Conservation (phyloP, 108 stramenopile species). For the Parietichytrium sp. region DNA sequence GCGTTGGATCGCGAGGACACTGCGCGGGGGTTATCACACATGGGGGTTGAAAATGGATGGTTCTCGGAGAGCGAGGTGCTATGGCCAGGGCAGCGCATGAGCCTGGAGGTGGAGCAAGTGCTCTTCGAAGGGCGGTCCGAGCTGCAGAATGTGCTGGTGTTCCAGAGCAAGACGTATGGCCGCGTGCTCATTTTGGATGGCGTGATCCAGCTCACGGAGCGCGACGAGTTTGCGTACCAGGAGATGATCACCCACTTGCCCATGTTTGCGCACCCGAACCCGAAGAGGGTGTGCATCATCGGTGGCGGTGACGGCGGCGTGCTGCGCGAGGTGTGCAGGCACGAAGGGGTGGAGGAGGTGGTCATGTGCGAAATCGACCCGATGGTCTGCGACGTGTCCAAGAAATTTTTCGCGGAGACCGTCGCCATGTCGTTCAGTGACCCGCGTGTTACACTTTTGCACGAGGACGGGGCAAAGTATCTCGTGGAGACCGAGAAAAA, state of each 20-base stretch:
- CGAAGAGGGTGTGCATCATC: conserved; percentile 84
- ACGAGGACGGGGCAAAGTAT: conserved; percentile 61
- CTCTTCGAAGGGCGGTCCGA: conserved; percentile 66
- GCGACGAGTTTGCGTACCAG: conserved; percentile 92
- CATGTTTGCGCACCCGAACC: conserved; percentile 82
- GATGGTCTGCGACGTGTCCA: conserved; percentile 67
- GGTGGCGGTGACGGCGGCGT: conserved; percentile 98
- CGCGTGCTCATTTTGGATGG: conserved; percentile 92
- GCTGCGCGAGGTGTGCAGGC: conserved; percentile 82
- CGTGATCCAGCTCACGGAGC: conserved; percentile 91
- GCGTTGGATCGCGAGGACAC: too few relatives aligned
- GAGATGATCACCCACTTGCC: conserved; percentile 97
- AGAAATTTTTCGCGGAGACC: conserved; percentile 71
- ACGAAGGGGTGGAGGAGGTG: conserved; percentile 71
- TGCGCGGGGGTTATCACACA: too few relatives aligned
- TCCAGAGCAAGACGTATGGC: conserved; percentile 83
- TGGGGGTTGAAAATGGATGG: conserved; percentile 65
- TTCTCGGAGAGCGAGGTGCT: conserved; percentile 76
- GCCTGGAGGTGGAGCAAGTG: conserved; percentile 45
- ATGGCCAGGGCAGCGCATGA: conserved; percentile 72
- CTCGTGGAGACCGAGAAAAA: conserved; percentile 35
- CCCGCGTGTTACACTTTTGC: conserved; percentile 73
- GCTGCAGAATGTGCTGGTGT: conserved; percentile 94
- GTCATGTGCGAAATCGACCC: conserved; percentile 93
- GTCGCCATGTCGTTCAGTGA: conserved; percentile 86